phyloP scores from a whole-genome alignment of 1,284 basidiomycete genomes.

The Cryptococcus floricola region DNA sequence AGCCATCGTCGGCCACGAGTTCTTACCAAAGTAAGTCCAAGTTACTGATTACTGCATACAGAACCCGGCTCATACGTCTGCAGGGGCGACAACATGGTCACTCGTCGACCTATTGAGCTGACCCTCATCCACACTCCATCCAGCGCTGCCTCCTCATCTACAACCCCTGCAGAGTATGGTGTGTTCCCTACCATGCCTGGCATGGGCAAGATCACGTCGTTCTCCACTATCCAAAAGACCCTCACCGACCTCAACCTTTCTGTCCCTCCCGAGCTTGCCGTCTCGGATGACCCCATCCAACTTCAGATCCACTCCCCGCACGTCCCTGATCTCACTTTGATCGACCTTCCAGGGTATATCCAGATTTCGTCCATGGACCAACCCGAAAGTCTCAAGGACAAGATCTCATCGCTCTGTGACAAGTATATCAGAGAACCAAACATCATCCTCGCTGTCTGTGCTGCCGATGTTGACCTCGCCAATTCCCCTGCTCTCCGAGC shows the following conservation, averaged over 20 bases:
- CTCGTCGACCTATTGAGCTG: slow-evolving; percentile 93
- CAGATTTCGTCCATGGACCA: slow-evolving; percentile 95
- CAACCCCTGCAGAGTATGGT: slow-evolving; percentile 76
- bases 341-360: slow-evolving; percentile 96
- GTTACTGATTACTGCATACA: not conserved
- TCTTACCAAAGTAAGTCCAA: slow-evolving; percentile 81
- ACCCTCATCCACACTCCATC: slow-evolving; percentile 88
- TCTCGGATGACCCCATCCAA: slow-evolving; percentile 93
- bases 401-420: slow-evolving; percentile 84
- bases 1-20: slow-evolving; percentile 96
- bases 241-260: slow-evolving; percentile 93
- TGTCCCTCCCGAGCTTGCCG: slow-evolving; percentile 79
- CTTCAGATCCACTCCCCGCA: slow-evolving; percentile 92
- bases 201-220: slow-evolving; percentile 85
- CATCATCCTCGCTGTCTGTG: slow-evolving; percentile 95
- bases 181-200: slow-evolving; percentile 71
- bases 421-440: slow-evolving; percentile 97
- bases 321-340: slow-evolving; percentile 94
- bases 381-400: slow-evolving; percentile 89
- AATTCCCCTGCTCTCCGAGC: slow-evolving; percentile 95
- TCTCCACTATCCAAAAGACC: slow-evolving; percentile 82
- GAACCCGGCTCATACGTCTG: not conserved
- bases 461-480: slow-evolving; percentile 96
- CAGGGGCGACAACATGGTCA: slow-evolving; percentile 99
- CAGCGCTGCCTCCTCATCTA: slow-evolving; percentile 51